phyloP scores from a whole-genome alignment of 106 monocot genomes.

The Xerophyta viscosa region DNA sequence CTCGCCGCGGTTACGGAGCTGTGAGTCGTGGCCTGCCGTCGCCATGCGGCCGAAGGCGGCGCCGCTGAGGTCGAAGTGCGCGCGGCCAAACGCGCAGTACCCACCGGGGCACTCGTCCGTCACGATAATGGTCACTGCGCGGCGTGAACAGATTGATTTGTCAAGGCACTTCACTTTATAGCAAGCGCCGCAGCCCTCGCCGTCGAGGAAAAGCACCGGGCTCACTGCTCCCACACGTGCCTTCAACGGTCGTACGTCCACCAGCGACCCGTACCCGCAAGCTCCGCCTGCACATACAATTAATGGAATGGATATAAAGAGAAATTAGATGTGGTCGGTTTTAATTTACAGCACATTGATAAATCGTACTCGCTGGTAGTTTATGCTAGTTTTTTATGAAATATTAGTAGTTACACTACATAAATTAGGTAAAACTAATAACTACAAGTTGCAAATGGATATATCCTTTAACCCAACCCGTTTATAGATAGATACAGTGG shows the following conservation, averaged over 20 bases:
- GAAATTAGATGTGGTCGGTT: no score
- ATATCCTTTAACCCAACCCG: no score
- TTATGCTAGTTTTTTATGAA: no score
- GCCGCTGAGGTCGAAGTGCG: slow-evolving; percentile 90
- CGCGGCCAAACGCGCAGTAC: slow-evolving; percentile 61
- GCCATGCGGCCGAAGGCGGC: slow-evolving; percentile 95
- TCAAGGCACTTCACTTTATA: slow-evolving; percentile 85
- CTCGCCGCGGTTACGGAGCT: slow-evolving; percentile 75
- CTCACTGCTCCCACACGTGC: slow-evolving; percentile 89
- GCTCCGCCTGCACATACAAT: slow-evolving; percentile 85
- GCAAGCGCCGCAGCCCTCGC: slow-evolving; percentile 93
- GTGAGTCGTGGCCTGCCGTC: slow-evolving; percentile 24
- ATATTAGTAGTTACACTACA: no score
- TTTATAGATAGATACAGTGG: no score
- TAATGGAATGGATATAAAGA: no score
- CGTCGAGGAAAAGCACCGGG: slow-evolving; percentile 74
- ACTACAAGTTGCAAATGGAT: no score
- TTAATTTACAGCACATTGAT: no score
- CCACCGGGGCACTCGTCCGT: slow-evolving; percentile 98
- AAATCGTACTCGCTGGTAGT: no score
- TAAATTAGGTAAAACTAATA: no score
- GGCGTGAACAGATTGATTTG: slow-evolving; percentile 49
- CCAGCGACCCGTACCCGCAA: slow-evolving; percentile 87
- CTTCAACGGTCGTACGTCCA: slow-evolving; percentile 77
- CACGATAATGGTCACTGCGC: slow-evolving; percentile 79